Percentiles rank a stretch among this genome's conserved stretches.
phyloP scores from a whole-genome alignment of 495 filamentous ascomycete genomes.

The Xylaria grammica region DNA sequence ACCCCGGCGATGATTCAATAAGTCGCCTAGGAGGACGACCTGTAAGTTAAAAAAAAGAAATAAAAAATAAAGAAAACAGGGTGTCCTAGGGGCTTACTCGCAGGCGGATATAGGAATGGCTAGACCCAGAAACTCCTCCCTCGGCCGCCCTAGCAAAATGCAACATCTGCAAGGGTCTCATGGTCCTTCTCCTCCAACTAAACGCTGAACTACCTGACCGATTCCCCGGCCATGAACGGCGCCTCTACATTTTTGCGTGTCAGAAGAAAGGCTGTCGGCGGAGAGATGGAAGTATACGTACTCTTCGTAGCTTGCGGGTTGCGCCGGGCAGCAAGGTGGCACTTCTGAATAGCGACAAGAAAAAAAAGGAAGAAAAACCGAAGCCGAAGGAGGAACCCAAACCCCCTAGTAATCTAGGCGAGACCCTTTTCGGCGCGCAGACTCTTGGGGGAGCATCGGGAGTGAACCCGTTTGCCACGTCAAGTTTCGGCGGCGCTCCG shows the following conservation, averaged over 20 bases:
- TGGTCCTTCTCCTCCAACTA: conserved; percentile 86
- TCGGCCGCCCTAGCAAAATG: conserved; percentile 82
- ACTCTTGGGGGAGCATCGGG: conserved; percentile 27
- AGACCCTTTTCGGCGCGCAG: conserved; percentile 60
- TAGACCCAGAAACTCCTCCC: conserved; percentile 70
- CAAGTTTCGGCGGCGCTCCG: not conserved
- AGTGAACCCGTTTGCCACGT: conserved; percentile 54
- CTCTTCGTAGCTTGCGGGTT: conserved; percentile 66
- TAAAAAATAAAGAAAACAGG: not conserved
- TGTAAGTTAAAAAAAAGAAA: conserved; percentile 57
- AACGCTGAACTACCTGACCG: conserved; percentile 87
- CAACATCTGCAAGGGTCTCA: conserved; percentile 82
- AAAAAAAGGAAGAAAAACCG: conserved; percentile 43
- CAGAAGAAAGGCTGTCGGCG: conserved; percentile 77
- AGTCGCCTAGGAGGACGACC: conserved; percentile 88
- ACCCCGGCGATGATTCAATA: conserved; percentile 81
- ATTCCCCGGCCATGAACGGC: conserved; percentile 83
- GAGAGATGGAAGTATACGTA: conserved; percentile 79
- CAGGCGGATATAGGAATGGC: conserved; percentile 69
- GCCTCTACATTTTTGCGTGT: conserved; percentile 85
- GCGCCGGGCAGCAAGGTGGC: conserved; percentile 30
- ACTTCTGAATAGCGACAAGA: conserved; percentile 36
- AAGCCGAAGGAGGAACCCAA: conserved; percentile 40
- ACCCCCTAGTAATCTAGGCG: conserved; percentile 56
- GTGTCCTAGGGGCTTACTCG: not conserved